Base-by-base conservation (phyloP, 352 stramenopile genomes). In the Pythium guiyangense region DNA sequence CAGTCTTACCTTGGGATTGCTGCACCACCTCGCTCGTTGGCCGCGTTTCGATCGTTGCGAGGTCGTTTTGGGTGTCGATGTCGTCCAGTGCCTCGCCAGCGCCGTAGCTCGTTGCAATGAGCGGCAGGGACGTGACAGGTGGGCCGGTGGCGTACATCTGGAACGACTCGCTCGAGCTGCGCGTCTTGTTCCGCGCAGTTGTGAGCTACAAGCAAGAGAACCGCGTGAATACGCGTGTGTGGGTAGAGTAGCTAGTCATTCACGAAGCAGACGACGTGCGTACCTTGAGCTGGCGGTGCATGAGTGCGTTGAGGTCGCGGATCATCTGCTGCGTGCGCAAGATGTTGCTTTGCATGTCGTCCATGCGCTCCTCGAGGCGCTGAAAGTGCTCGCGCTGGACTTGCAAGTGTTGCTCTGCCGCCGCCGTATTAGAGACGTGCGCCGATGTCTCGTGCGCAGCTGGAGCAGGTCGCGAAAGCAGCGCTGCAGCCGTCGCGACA, bases 221-320 rank as follows among this genome's bases (percentile, higher is more conserved):
- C 12, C 6, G 31, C 20, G 22, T 26, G 42, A 52, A 44, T 35
- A 4, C 18, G 49, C 37, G 1, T 44, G 6, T 44, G 39, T n/a
- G 39, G 1, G 12, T 10, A 44, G 12, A 44, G 12, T 4, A n/a
- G 17, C 39, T 44, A 6, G 39, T 9, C 11, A 27, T 14, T 44
- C 34, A 52, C 9, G 45, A 58, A 8, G 42, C 42, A 50, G 25
- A 17, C 14, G 25, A 17, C 14, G 1, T 46, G 10, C 18, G 31
- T 20, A 81, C 71, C 62, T 82, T 70, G 49, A 83, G 49, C 52
- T 85, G 78, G n/a, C 70, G 69, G 29, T 81, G 55, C n/a, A 88
- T 52, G 4, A 79, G 45, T 6, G 60, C 35, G n/a, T 40, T 80
- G 35, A 89, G 57, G 5, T 81, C 69, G 3, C 64, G 67, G 22